Evolutionary conservation across 768 basidiomycete species (phyloP).

Genomic region (Russula earlei): DNA sequence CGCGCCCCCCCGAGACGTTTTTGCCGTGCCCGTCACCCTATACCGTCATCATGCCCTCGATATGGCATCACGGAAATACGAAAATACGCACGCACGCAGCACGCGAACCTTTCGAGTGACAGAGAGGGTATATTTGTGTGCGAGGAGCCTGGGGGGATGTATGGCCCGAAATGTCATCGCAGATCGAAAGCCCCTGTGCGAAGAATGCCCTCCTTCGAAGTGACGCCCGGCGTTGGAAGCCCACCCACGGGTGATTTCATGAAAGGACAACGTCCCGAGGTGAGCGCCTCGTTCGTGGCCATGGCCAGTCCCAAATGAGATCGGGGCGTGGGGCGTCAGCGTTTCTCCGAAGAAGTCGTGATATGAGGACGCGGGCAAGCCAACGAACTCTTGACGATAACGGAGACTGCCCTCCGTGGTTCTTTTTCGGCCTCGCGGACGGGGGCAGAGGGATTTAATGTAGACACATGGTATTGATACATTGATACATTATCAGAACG

Average conservation of each 20-base stretch:
- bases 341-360: conserved; percentile 34
- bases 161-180: too few relatives aligned
- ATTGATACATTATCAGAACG: conserved; percentile 16
- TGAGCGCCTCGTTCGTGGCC: conserved; percentile 22
- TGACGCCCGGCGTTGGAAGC: conserved; percentile 39
- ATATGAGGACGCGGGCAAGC: conserved; percentile 54
- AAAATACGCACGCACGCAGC: too few relatives aligned
- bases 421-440: conserved; percentile 1
- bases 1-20: too few relatives aligned
- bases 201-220: conserved; percentile 43
- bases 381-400: background rate
- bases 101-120: too few relatives aligned
- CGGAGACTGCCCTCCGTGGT: background rate
- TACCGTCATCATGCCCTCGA: too few relatives aligned
- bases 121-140: too few relatives aligned
- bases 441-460: background rate
- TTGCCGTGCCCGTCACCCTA: too few relatives aligned
- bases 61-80: too few relatives aligned
- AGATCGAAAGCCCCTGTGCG: conserved; percentile 47
- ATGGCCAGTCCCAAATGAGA: background rate
- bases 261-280: conserved; percentile 39
- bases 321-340: conserved; percentile 11
- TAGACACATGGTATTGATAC: conserved; percentile 1
- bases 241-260: conserved; percentile 56
- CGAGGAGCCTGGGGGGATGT: too few relatives aligned